phyloP scores from a whole-genome alignment of 2,329 filamentous ascomycete species.

The Colletotrichum phormii region DNA sequence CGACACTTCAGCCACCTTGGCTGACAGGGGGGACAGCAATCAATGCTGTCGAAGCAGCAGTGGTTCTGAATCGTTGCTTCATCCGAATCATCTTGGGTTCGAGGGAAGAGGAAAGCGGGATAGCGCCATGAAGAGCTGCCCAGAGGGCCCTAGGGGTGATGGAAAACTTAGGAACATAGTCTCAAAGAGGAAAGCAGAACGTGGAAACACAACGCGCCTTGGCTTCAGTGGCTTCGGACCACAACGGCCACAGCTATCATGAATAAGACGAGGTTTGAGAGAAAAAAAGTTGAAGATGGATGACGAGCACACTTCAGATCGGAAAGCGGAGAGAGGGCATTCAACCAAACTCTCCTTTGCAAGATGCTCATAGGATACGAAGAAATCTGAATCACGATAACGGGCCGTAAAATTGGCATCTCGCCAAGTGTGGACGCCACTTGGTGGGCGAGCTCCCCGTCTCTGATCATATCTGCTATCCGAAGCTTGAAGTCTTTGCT shows the following conservation, averaged over 20 bases:
- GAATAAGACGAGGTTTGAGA: neutral
- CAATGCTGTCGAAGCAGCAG: neutral
- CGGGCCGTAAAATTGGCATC: neutral
- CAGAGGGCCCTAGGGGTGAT: neutral
- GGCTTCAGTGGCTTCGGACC: neutral
- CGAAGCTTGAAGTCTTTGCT: slow-evolving; percentile 17
- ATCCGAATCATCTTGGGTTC: slow-evolving; percentile 10
- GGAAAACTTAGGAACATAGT: slow-evolving; percentile 2
- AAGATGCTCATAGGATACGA: slow-evolving; percentile 2
- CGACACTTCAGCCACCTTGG: slow-evolving; percentile 1
- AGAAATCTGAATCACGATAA: slow-evolving; percentile 12
- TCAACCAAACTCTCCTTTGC: neutral
- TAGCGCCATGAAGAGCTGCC: slow-evolving; percentile 5
- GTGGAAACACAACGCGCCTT: neutral
- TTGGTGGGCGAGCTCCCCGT: neutral
- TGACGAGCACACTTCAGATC: slow-evolving; percentile 25
- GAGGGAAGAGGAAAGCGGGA: slow-evolving; percentile 3
- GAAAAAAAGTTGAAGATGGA: neutral
- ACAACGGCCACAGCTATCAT: neutral
- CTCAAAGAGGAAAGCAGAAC: slow-evolving; percentile 15
- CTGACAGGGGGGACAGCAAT: slow-evolving; percentile 13
- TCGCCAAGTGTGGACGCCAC: slow-evolving; percentile 2
- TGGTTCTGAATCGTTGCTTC: neutral
- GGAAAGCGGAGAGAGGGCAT: neutral
- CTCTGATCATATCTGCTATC: neutral